Evolutionary conservation across 2,329 filamentous ascomycete genomes (phyloP).

Genomic region (Aspergillus vadensis): DNA sequence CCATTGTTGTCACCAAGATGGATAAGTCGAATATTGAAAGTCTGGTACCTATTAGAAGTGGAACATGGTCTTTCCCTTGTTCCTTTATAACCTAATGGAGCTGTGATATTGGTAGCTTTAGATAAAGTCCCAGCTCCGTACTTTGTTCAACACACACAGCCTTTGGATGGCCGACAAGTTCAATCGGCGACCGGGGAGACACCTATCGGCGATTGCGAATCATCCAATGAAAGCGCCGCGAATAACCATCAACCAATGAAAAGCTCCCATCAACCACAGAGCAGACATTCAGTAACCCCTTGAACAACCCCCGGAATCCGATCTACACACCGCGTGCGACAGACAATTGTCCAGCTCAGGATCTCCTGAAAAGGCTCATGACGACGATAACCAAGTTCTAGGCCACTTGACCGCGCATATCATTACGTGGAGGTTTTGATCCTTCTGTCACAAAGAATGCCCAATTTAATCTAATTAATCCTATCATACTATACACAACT

Average conservation of each 20-base stretch:
- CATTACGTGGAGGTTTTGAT: background rate
- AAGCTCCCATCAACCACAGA: background rate
- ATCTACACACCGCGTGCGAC: background rate
- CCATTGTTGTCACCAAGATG: background rate
- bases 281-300: background rate
- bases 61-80: too few relatives aligned
- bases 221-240: background rate
- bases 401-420: background rate
- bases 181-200: background rate
- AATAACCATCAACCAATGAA: background rate
- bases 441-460: background rate
- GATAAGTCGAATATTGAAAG: background rate
- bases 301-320: background rate
- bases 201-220: background rate
- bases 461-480: too few relatives aligned
- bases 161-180: background rate
- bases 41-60: background rate
- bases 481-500: too few relatives aligned
- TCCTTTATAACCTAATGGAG: background rate
- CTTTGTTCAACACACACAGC: background rate
- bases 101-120: background rate
- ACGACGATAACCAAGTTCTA: background rate
- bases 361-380: background rate
- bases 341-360: background rate
- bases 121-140: background rate